Base-by-base conservation (phyloP, 805 yeast species). In the Yamadazyma paraphyllophila region DNA sequence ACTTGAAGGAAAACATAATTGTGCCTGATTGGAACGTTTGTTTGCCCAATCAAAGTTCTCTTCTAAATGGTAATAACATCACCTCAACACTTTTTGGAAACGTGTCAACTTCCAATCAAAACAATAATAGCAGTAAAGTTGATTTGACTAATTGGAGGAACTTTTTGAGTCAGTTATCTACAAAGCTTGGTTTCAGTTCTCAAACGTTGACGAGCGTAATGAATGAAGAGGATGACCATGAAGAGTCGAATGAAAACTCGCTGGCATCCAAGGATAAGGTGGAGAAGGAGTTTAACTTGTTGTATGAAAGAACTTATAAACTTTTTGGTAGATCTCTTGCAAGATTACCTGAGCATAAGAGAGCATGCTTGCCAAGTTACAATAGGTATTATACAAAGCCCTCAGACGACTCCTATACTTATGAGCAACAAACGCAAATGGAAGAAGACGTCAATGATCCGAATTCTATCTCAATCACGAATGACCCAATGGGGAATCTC, bases 21-120 rank as follows among this genome's bases (percentile, higher is more conserved):
- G 76, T 71, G 10, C 77, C 77, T 10, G 62, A 61, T 41, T 71
- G 77, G 77, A 54, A 64, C 27, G 49, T 49, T 34, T 71, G 77
- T 48, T 56, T 71, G 20, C 70, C 71, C 1, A 45, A 41, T 9
- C 70, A 60, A 39, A 50, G 49, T 12, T 52, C 60, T 2, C 1
- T 49, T 58, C 12, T 51, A 15, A 12, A 39, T 8, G 44, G 39
- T 4, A 45, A 30, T 58, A 14, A 51, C n/a, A 41, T 49, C 2
- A 41, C 48, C 2, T 44, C 64, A 2, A 33, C 56, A 4, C 32
- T 65, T 2, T 60, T 65, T 46, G 68, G 62, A 17, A 57, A 46
- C 38, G 50, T 55, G 3, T 54, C 64, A 4, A 65, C 67, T 25
- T 51, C 63, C 14, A 63, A 53, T 47, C 49, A 46, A 12, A 57